These are phyloP conservation scores for Aspergillus amoenus DNA, from an alignment of 2,329 filamentous ascomycete genomes.

Conservation along the genomic window DNA sequence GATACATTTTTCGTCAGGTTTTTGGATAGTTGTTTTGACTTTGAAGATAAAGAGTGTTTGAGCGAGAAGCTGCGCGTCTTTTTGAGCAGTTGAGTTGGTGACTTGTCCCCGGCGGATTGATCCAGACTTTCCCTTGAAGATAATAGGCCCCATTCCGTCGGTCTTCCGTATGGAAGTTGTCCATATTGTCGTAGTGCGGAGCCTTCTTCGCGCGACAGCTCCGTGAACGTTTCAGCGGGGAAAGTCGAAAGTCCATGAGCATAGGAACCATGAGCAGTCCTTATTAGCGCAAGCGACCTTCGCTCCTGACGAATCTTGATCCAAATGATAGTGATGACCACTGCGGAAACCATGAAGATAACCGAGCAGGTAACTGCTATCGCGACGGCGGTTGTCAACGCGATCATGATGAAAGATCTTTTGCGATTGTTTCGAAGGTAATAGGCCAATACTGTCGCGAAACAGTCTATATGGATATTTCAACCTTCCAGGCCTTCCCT, in stretches of 20 bases:
- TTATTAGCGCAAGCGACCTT: conserved; percentile 26
- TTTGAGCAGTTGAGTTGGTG: conserved; percentile 23
- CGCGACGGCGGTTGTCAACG: conserved; percentile 33
- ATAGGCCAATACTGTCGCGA: neutral
- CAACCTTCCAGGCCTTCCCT: neutral
- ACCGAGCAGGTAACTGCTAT: conserved; percentile 35
- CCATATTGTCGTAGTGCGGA: conserved; percentile 32
- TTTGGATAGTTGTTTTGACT: conserved; percentile 33
- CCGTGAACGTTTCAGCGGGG: conserved; percentile 30
- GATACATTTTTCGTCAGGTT: conserved; percentile 30
- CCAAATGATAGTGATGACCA: conserved; percentile 35
- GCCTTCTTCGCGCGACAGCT: conserved; percentile 33
- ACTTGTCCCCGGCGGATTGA: conserved; percentile 20
- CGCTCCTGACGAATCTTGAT: conserved; percentile 36
- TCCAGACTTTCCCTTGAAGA: conserved; percentile 32
- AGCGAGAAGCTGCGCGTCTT: conserved; percentile 35
- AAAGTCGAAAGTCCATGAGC: conserved; percentile 22
- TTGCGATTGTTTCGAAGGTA: neutral
- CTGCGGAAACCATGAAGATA: conserved; percentile 33
- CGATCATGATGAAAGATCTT: conserved; percentile 28
- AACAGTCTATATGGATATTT: neutral
- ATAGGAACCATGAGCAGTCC: conserved; percentile 23
- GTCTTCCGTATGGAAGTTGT: conserved; percentile 34
- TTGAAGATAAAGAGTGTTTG: conserved; percentile 26
- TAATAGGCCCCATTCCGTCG: conserved; percentile 36